A percentile compares a stretch with the other conserved stretches of the same genome.
Conservation (phyloP, 2,329 filamentous ascomycete species). For the Apiospora koreana region DNA sequence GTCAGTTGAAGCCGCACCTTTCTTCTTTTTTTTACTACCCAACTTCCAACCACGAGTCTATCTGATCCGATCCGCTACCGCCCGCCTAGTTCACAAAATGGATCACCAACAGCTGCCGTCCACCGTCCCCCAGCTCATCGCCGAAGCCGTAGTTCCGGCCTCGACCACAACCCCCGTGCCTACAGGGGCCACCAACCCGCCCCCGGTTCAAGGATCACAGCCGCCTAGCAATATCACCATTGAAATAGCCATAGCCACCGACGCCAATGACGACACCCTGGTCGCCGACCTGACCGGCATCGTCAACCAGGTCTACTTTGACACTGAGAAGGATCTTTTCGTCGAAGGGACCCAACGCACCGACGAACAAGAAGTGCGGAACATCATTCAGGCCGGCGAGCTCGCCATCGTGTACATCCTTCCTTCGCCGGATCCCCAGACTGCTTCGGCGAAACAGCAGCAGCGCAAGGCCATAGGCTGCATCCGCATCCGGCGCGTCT, state of each 20-base stretch:
- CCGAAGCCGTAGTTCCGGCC: constrained; percentile 16
- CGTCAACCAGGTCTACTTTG: constrained; percentile 41
- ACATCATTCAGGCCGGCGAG: constrained; percentile 23
- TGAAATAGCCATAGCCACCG: constrained; percentile 20
- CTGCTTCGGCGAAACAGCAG: background rate
- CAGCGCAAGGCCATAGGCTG: constrained; percentile 23
- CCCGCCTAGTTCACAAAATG: background rate
- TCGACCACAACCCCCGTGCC: constrained; percentile 15
- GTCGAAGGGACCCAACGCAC: constrained; percentile 26
- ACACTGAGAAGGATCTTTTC: constrained; percentile 58
- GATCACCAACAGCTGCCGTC: background rate
- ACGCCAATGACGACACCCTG: constrained; percentile 22
- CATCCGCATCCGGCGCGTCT: constrained; percentile 23
- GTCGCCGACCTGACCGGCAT: constrained; percentile 19
- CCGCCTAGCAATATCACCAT: constrained; percentile 13
- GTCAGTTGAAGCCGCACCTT: too few species aligned
- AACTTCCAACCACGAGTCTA: background rate
- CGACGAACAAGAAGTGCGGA: constrained; percentile 19
- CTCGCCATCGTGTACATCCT: constrained; percentile 23
- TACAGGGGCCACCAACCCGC: background rate
- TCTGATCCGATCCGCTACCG: background rate
- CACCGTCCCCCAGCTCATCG: constrained; percentile 9
- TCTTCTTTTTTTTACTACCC: too few species aligned
- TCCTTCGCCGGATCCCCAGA: background rate
- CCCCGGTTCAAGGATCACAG: background rate